Evolutionary conservation across 306 rosid species (phyloP).

Genomic region (Hippophae tibetana): DNA sequence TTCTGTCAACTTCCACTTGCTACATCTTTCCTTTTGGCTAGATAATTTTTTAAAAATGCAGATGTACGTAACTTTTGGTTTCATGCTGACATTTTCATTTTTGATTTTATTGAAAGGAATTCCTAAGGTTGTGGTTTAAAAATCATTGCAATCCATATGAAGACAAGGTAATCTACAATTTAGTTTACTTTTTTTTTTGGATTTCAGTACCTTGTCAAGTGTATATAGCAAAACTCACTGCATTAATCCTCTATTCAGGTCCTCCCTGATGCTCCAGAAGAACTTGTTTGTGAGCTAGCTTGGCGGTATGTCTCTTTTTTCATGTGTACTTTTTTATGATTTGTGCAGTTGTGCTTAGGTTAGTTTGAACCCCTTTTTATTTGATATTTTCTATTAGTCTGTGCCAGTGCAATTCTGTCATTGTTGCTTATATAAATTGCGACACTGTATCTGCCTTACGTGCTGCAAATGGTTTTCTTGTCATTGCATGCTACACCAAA

Average conservation of each 20-base stretch:
- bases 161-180: conserved; percentile 56
- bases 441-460: no score
- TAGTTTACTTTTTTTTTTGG: conserved; percentile 3
- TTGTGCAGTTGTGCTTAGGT: no score
- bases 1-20: no score
- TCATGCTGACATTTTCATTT: not conserved
- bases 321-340: no score
- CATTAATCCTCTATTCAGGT: conserved; percentile 41
- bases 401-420: no score
- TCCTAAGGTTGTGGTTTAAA: conserved; percentile 95
- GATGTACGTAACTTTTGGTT: not conserved
- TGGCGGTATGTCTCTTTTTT: conserved; percentile 51
- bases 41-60: no score
- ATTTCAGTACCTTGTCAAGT: conserved; percentile 6
- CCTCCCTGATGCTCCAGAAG: conserved; percentile 93
- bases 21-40: no score
- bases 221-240: conserved; percentile 19
- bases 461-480: no score
- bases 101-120: conserved; percentile 47
- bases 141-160: conserved; percentile 85
- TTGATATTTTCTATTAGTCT: no score
- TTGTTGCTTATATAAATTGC: no score
- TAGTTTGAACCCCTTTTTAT: no score
- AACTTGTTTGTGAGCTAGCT: conserved; percentile 82
- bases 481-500: no score